Evolutionary conservation across 176 grass and related monocot species (phyloP), one percentile per base, ranked within the genome.

Genomic region (Raddia guianensis): DNA sequence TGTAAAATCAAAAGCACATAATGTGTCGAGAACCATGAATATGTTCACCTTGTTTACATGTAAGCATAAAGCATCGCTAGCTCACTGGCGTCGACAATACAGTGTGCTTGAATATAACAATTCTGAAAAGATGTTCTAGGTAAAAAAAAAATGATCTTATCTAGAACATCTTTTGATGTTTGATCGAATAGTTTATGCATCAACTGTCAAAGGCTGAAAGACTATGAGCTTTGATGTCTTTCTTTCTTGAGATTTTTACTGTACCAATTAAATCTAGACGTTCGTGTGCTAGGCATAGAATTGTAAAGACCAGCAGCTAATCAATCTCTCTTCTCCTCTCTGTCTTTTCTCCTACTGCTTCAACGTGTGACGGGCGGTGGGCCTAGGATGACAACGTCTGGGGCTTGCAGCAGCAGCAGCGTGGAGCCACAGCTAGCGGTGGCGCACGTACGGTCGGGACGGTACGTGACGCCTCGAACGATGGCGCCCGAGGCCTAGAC

Each of bases 121-220:
- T 62, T 34, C 59, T 12, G 4, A 3, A 62, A 62, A 62, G 1
- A 33, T 12, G 58, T 5, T 61, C n/a, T n/a, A 27, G 27, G 0
- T 27, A 27, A 1, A 27, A 40, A 3, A 62, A 62, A 62, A 1
- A 33, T 12, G 58, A 12, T 61, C n/a, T n/a, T n/a, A 12, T 19
- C 46, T 50, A 4, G 5, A 70, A 5, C 40, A 55, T 34, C 37
- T 75, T 42, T 83, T 27, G 68, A 33, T 83, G 14, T 67, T 64
- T 16, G 10, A 12, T 74, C 45, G 0, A 18, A 18, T 15, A 18
- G 12, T 45, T 43, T 63, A n/a, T 55, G 13, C 37, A 56, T 83
- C 61, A 45, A 75, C 3, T 61, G 34, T 63, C 32, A 54, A 65
- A 55, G 13, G 48, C 40, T 55, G 51, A 74, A 16, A 14, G 19